Evolutionary conservation across 345 rosid species (phyloP).

Genomic region (Arabis alpina): DNA sequence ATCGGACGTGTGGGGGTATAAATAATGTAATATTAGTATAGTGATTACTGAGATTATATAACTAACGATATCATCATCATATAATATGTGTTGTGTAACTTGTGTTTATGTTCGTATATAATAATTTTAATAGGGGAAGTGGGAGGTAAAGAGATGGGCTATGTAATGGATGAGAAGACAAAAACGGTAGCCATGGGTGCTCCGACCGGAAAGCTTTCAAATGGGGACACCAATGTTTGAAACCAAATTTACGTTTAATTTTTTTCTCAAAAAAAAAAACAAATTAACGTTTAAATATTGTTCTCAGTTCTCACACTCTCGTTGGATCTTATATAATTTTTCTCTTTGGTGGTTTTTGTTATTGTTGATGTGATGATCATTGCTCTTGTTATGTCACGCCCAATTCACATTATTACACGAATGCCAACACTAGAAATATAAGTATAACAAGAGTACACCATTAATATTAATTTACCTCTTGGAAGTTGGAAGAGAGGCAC

Average conservation of each 20-base stretch:
- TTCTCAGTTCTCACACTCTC: background rate
- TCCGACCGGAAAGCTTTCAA: background rate
- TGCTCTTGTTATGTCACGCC: too few relatives aligned
- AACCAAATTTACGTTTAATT: too few relatives aligned
- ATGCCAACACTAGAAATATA: too few relatives aligned
- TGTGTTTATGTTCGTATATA: background rate
- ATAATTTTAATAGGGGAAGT: slow-evolving; percentile 17
- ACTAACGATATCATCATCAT: too few relatives aligned
- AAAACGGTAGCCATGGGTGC: slow-evolving; percentile 12
- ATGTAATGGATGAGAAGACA: slow-evolving; percentile 7
- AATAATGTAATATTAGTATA: background rate
- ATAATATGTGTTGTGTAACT: background rate
- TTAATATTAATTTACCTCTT: too few relatives aligned
- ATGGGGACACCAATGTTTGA: slow-evolving; percentile 24
- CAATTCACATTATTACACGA: too few relatives aligned
- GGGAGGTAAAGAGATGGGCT: slow-evolving; percentile 10
- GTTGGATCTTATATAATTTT: background rate
- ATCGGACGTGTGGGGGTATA: background rate
- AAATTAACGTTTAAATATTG: too few relatives aligned
- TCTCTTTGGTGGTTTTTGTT: background rate
- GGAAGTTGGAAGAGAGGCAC: too few relatives aligned
- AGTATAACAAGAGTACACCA: too few relatives aligned
- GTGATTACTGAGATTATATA: background rate
- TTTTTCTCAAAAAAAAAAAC: too few relatives aligned
- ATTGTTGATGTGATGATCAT: too few relatives aligned